Base-by-base conservation (phyloP, 2,329 filamentous ascomycete species). In the Plenodomus lindquistii region DNA sequence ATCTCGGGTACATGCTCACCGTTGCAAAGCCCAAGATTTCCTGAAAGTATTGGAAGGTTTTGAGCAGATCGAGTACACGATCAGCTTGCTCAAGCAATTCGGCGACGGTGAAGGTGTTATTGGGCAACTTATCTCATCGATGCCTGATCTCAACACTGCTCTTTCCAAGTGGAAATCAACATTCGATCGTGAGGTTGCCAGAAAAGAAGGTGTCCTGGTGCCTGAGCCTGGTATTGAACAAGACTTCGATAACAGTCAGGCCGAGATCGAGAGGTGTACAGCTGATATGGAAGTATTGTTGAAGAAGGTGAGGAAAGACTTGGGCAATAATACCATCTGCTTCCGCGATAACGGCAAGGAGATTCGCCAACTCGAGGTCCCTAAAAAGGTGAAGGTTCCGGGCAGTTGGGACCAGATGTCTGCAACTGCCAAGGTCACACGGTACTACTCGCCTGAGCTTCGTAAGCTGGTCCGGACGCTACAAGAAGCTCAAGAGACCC, bases 361-460 rank as follows among this genome's bases (percentile, higher is more conserved):
- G 66, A 90, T 99, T 43, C 97, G 96, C 74, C 93, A 99, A 73
- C 80, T 99, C 10, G 94, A 99, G 70, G 87, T 90, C 0, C 93
- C 94, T 0, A 77, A 82, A 64, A 96, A 94, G 72, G 76, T 89
- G 65, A 96, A 95, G 72, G 85, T 99, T 2, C 94, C 94, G 0
- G 88, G 88, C 57, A 84, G 79, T 62, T 99, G 94, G 92, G 86
- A 91, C 55, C 93, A 97, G 67, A 97, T 97, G 91, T 97, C 94
- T 4, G 88, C 92, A 0, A 97, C 94, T 0, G 84, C 88, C 54
- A 85, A 87, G 47, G 89, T 95, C 65, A 97, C 96, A 74, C 87
- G 94, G 0, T 99, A 93, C 77, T 99, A 97, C 76, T 96, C 92
- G 60, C 82, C 86, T 1, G 88, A 96, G 64, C 81, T 97, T 13